Evolutionary conservation across 2,329 filamentous ascomycete species (phyloP), one percentile per base, ranked within the genome.

Genomic region (Diplocarpon rosae): DNA sequence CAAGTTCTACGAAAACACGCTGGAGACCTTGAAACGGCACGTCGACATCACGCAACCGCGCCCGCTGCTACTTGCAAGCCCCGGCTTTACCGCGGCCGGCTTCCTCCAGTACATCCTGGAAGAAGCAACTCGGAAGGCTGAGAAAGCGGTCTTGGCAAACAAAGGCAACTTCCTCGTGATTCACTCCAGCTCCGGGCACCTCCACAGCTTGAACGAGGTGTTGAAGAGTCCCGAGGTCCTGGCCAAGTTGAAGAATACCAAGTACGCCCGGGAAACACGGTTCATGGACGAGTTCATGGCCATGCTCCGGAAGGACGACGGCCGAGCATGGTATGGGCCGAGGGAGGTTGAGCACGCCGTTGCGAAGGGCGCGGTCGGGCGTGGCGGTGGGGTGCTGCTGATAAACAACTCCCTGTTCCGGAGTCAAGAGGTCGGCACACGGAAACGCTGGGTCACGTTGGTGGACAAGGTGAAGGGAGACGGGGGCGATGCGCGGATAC

Each of bases 401-500:
- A 81, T 98, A 57, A 93, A 83, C 54, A 94, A 95, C 62, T 76
- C 79, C 1, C 69, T 96, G 1, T 96, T 98, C 63, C 74, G 92
- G 39, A 88, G 83, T 52, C 76, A 90, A 56, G 80, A 93, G 46
- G 73, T 95, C 5, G 73, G 70, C 1, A 81, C 79, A 47, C 72
- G 92, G 54, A 85, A 81, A 61, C 76, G 80, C 51, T 96, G 89
- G 71, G 90, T 96, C 1, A 69, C 69, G 8, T 70, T 96, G 37
- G 89, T 96, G 3, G 90, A 96, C 62, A 81, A 80, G 50, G 90
- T 96, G n/a, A 78, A 80, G 52, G 80, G 80, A 2, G 81, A 87
- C 52, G 92, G 90, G 5, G 92, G 90, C 1, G 88, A 95, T 53
- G 85, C 87, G 1, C 72, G 85, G 43, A 77, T 96, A n/a, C 66